These are phyloP conservation scores for Cladorrhinum sp. DNA, from an alignment of 2,329 filamentous ascomycete species.

Conservation along the genomic window DNA sequence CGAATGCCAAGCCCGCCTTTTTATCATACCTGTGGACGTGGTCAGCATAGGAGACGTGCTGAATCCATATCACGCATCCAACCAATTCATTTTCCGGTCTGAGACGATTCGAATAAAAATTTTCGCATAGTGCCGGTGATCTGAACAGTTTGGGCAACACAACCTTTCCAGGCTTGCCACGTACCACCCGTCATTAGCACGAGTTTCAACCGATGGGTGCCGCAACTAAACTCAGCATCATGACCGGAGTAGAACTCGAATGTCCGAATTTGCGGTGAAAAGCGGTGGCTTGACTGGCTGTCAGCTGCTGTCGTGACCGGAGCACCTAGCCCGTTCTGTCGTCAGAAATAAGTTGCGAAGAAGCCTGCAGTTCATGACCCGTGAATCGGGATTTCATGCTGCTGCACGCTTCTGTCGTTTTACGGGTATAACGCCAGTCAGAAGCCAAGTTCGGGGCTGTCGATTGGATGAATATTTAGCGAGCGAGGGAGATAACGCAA, in stretches of 20 bases:
- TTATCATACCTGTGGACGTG: neutral
- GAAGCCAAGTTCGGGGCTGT: neutral
- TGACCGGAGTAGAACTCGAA: neutral
- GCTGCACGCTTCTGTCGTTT: no score
- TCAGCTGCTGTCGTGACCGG: neutral
- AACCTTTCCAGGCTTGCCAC: slow-evolving; percentile 6
- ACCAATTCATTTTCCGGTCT: neutral
- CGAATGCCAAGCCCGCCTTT: neutral
- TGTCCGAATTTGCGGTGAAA: slow-evolving; percentile 11
- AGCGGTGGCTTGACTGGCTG: slow-evolving; percentile 9
- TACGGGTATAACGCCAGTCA: neutral
- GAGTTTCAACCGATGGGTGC: neutral
- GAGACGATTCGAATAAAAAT: neutral
- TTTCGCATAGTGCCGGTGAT: neutral
- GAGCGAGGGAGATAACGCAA: neutral
- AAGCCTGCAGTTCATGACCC: slow-evolving; percentile 1
- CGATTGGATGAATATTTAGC: neutral
- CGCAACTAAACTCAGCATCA: neutral
- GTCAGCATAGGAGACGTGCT: neutral
- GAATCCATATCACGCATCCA: neutral
- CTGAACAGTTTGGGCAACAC: neutral
- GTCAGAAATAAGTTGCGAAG: neutral
- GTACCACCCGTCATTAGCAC: neutral
- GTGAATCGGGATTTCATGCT: neutral
- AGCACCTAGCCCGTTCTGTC: slow-evolving; percentile 6